Base-by-base conservation (phyloP, 2,329 filamentous ascomycete species). In the Trichoderma sp. region DNA sequence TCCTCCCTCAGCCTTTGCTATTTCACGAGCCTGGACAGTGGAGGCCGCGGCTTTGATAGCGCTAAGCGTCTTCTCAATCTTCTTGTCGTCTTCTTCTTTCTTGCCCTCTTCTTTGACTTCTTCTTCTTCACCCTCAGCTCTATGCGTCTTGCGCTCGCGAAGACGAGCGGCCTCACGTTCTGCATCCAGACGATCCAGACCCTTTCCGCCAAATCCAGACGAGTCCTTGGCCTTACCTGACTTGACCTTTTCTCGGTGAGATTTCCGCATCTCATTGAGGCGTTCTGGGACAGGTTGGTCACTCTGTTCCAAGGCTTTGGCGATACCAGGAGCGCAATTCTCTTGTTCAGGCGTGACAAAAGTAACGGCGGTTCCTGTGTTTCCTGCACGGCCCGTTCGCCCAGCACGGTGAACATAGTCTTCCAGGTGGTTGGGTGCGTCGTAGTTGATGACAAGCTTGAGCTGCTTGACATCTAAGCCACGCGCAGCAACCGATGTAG, bases 401-500 rank as follows among this genome's bases (percentile, higher is more conserved):
- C 97, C 97, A 74, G 94, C 95, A 77, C 97, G 93, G 83, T 98
- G 97, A 56, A 98, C 96, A 81, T 98, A 98, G 82, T 98, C 97
- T 85, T 99, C 97, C 77, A 98, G 85, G 85, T 98, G 95, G 80
- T 97, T 97, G 1, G 95, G 96, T 1, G 93, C 94, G 81, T 98
- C 95, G 82, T 95, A 98, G 85, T 98, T 98, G 85, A 99, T 92
- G 72, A 99, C 97, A 38, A 98, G 89, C 84, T 97, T 98, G 41
- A 99, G 88, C 83, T 97, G 95, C 85, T 98, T 98, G 62, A 99
- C 96, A 83, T 99, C 97, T 56, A 99, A 88, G 76, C 97, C 97
- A 83, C 97, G 94, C 68, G 97, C 97, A 53, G 97, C 97, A 75
- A 99, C 95, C 12, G 96, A 98, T 0, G 97, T 99, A 12, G 97